Evolutionary conservation across 306 rosid species (phyloP).

Genomic region (Quercus glauca): DNA sequence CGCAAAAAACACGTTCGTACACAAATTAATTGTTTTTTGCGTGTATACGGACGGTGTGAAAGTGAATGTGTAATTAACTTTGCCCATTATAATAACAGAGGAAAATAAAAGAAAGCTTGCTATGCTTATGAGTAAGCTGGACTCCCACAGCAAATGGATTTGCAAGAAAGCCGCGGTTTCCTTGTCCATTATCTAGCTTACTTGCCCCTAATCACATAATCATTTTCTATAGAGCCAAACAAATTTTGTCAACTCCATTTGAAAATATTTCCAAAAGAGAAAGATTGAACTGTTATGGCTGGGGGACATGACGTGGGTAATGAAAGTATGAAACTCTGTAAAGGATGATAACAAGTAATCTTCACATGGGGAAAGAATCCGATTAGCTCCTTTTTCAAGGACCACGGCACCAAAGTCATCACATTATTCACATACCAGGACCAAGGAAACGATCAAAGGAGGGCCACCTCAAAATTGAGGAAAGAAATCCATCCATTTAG

Average conservation of each 20-base stretch:
- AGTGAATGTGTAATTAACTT: too few species aligned
- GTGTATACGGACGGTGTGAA: too few species aligned
- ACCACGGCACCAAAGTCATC: neutral
- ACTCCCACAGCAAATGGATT: too few species aligned
- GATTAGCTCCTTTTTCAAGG: neutral
- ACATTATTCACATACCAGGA: neutral
- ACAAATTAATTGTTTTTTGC: too few species aligned
- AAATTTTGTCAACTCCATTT: neutral
- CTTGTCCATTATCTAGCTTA: neutral
- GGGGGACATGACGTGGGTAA: neutral
- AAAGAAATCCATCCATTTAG: slow-evolving; percentile 16
- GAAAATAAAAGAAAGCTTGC: too few species aligned
- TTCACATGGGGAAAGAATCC: slow-evolving; percentile 15
- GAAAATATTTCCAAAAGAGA: slow-evolving; percentile 5
- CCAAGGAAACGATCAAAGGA: slow-evolving; percentile 17
- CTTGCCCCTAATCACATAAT: neutral
- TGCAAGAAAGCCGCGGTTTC: too few species aligned
- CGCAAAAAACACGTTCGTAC: too few species aligned
- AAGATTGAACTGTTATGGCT: neutral
- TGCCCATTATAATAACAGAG: too few species aligned
- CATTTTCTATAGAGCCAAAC: neutral
- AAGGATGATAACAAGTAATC: neutral
- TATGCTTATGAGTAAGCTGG: too few species aligned
- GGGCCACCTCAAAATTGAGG: slow-evolving; percentile 35
- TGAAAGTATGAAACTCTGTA: neutral